These are phyloP conservation scores for Cichorium intybus DNA, from an alignment of 140 eudicot species.

Conservation along the genomic window DNA sequence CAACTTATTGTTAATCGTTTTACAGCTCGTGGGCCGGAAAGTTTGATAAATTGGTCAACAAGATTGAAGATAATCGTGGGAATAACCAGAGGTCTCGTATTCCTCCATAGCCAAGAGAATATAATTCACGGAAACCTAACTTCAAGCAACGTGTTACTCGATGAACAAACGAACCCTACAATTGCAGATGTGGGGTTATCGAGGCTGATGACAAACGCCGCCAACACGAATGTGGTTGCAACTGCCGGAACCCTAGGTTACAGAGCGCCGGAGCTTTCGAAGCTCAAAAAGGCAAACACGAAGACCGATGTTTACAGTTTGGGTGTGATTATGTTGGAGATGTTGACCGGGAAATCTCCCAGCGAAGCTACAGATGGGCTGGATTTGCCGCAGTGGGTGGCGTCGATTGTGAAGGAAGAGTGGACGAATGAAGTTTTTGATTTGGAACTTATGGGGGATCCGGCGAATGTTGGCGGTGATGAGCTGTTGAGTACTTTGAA, in stretches of 20 bases:
- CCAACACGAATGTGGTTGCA: slow-evolving; percentile 69
- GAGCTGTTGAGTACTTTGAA: slow-evolving; percentile 70
- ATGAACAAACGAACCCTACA: slow-evolving; percentile 59
- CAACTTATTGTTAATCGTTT: no score
- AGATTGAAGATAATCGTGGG: slow-evolving; percentile 80
- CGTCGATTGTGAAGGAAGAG: slow-evolving; percentile 86
- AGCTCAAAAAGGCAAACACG: slow-evolving; percentile 61
- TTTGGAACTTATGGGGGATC: slow-evolving; percentile 76
- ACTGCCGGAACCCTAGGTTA: slow-evolving; percentile 86
- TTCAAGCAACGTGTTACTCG: slow-evolving; percentile 71
- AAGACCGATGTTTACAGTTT: slow-evolving; percentile 89
- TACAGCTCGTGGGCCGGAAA: slow-evolving; percentile 88
- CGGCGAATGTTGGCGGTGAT: slow-evolving; percentile 55
- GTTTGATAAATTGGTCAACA: slow-evolving; percentile 69
- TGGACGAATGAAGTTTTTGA: slow-evolving; percentile 96
- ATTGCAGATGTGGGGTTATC: slow-evolving; percentile 85
- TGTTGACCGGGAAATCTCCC: slow-evolving; percentile 84
- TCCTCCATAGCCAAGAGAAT: slow-evolving; percentile 67
- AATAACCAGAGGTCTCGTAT: slow-evolving; percentile 67
- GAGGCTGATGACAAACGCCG: slow-evolving; percentile 74
- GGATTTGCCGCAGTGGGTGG: slow-evolving; percentile 94
- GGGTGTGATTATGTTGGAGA: slow-evolving; percentile 79
- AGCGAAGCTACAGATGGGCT: slow-evolving; percentile 72
- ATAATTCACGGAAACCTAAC: slow-evolving; percentile 79
- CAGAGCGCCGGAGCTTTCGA: slow-evolving; percentile 92